These are phyloP conservation scores for Aurifilum marmelostoma DNA, from an alignment of 2,329 filamentous ascomycete genomes.

Conservation along the genomic window DNA sequence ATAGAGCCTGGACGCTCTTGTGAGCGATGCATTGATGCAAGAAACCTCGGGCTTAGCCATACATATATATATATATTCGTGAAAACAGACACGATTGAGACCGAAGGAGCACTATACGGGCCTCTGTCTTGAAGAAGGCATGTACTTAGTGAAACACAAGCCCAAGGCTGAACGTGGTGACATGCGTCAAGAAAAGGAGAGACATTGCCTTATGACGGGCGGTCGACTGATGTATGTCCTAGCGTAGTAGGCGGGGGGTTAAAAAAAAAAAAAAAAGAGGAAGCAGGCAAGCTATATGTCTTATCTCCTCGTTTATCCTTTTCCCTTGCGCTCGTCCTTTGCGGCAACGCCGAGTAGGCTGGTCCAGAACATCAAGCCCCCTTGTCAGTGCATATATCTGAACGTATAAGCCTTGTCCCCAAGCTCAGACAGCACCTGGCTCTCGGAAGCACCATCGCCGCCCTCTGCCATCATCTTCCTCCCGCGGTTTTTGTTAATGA, in stretches of 20 bases:
- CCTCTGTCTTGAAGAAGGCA: not conserved
- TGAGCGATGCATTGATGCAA: not conserved
- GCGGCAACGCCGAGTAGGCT: not conserved
- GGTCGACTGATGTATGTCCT: no score
- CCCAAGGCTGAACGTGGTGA: no score
- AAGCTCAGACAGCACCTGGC: not conserved
- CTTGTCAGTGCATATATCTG: not conserved
- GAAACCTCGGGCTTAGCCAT: no score
- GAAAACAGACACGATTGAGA: not conserved
- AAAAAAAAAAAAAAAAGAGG: not conserved
- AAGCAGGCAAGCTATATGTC: not conserved
- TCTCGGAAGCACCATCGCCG: not conserved
- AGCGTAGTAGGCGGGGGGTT: no score
- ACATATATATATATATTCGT: not conserved
- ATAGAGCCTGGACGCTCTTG: not conserved
- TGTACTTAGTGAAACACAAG: no score
- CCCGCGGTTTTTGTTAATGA: not conserved
- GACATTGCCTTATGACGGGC: no score
- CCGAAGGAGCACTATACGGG: no score
- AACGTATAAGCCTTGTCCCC: constrained; percentile 1
- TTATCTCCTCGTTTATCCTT: not conserved
- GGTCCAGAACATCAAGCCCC: not conserved
- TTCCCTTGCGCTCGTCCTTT: not conserved
- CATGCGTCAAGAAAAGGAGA: no score
- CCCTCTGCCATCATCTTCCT: not conserved